Evolutionary conservation across 371 early-diverging fungal species (phyloP), one percentile per base, ranked within the genome.

Genomic region (Phascolomyces articulosus): DNA sequence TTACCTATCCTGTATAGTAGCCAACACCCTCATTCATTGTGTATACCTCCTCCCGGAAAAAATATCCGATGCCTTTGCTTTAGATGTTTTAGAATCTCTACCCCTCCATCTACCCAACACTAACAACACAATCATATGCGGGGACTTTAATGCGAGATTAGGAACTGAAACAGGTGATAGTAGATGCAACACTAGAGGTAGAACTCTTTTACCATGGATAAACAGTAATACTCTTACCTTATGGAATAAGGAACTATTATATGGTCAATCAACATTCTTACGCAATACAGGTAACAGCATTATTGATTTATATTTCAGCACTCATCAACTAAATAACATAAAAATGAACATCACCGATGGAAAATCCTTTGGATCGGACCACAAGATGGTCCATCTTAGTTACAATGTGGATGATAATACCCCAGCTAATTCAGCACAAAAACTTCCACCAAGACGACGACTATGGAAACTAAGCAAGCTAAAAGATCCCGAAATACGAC

Each of bases 241-340:
- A 4, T 29, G 24, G 31, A 55, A 55, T 29, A 10, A 4, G n/a
- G 28, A 55, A 23, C 26, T 29, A 26, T 26, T 58, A n/a, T 62
- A 26, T 51, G 67, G 67, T 6, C n/a, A 58, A 61, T 58, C 67
- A 21, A 67, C 67, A 6, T 40, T 55, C 20, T 18, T 34, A 13
- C 44, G 31, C 3, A 27, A 29, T 24, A 21, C 49, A 16, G 63
- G 63, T 16, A n/a, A 40, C 11, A 62, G 63, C 26, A 62, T 62
- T 4, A 38, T 62, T 6, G 63, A 62, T 26, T 41, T 40, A 34
- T 63, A 40, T 24, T 15, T 63, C 4, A 55, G 55, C 26, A 55
- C 55, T 26, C 16, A 29, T n/a, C n/a, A n/a, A n/a, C n/a, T n/a
- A 11, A 11, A 11, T 15, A 9, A 7, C 28, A 24, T 9, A 55